Conservation (phyloP, 2,329 filamentous ascomycete species). For the Apiospora marii region DNA sequence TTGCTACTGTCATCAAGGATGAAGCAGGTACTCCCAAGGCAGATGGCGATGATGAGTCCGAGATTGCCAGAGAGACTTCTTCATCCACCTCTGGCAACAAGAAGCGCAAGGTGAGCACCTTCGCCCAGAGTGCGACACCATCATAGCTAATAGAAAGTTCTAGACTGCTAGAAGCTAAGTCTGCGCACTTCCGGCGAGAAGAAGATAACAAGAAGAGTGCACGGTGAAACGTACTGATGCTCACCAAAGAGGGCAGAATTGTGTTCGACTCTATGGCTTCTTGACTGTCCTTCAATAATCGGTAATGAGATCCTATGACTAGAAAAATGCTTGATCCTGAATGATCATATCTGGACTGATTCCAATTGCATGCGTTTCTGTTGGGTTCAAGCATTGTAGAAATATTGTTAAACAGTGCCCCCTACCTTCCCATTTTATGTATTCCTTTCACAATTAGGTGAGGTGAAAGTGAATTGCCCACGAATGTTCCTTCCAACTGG, state of each 20-base stretch:
- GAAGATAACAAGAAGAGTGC: neutral
- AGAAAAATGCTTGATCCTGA: neutral
- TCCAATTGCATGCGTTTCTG: no score
- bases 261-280: neutral
- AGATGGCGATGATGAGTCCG: no score
- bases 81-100: neutral
- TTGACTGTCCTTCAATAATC: neutral
- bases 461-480: no score
- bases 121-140: neutral
- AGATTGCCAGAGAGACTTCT: no score
- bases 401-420: no score
- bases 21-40: neutral
- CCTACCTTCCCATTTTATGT: no score
- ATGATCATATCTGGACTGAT: neutral
- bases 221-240: neutral
- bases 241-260: neutral
- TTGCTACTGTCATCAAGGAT: neutral
- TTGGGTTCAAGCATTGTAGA: no score
- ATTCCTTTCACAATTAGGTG: no score
- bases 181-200: no score
- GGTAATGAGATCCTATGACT: neutral
- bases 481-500: neutral
- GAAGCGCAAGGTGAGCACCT: neutral
- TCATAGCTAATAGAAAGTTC: neutral
- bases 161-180: neutral